phyloP scores from a whole-genome alignment of 495 filamentous ascomycete genomes.

The Penicillium dipodomyicola region DNA sequence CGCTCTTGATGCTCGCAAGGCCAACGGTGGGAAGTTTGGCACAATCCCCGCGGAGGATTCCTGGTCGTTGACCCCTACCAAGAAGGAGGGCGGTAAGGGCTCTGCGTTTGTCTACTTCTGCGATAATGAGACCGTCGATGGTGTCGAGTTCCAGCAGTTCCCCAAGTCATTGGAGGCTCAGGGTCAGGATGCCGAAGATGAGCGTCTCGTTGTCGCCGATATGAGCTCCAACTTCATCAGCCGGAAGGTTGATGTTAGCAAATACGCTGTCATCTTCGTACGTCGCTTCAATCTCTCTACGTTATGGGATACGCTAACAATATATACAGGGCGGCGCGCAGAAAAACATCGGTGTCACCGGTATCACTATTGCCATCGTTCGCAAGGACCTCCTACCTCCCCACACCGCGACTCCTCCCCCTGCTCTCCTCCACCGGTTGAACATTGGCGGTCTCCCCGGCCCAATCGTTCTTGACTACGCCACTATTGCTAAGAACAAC shows the following conservation, averaged over 20 bases:
- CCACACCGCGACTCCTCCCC: slow-evolving; percentile 50
- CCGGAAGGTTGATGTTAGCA: slow-evolving; percentile 62
- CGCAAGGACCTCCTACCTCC: slow-evolving; percentile 74
- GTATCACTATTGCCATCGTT: slow-evolving; percentile 79
- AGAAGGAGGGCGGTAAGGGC: slow-evolving; percentile 44
- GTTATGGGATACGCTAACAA: slow-evolving; percentile 5
- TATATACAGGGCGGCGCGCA: slow-evolving; percentile 62
- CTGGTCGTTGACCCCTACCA: slow-evolving; percentile 72
- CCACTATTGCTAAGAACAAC: slow-evolving; percentile 79
- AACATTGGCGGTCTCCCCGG: slow-evolving; percentile 61
- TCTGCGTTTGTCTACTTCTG: slow-evolving; percentile 86
- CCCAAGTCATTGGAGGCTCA: slow-evolving; percentile 58
- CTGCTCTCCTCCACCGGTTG: slow-evolving; percentile 69
- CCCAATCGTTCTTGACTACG: slow-evolving; percentile 75
- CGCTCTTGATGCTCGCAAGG: slow-evolving; percentile 64
- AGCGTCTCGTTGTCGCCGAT: slow-evolving; percentile 74
- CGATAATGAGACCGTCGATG: slow-evolving; percentile 82
- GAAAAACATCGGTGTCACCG: slow-evolving; percentile 86
- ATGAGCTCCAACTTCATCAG: slow-evolving; percentile 74
- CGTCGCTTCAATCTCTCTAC: slow-evolving; percentile 12
- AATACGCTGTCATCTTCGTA: slow-evolving; percentile 56
- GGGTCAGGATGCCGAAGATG: slow-evolving; percentile 51
- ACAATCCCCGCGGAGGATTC: slow-evolving; percentile 70
- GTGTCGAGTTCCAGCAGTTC: slow-evolving; percentile 85
- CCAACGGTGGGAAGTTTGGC: slow-evolving; percentile 83